Conservation (phyloP, 768 basidiomycete species). For the Leucocoprinus leucothites region DNA sequence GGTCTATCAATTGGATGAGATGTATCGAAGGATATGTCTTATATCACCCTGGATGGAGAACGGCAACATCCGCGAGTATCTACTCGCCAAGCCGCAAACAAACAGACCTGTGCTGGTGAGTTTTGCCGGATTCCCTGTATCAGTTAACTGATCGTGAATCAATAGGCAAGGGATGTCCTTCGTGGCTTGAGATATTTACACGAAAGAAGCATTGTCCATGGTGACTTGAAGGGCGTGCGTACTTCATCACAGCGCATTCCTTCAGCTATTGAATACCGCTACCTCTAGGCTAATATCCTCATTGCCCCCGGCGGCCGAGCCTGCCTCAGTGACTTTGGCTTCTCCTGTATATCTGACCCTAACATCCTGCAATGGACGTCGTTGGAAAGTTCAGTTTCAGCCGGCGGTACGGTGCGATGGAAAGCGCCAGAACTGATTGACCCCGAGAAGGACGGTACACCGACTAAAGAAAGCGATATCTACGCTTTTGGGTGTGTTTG, state of each 20-base stretch:
- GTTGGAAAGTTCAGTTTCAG: constrained; percentile 15
- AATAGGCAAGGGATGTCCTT: constrained; percentile 28
- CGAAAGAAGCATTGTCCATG: constrained; percentile 33
- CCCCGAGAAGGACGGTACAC: constrained; percentile 15
- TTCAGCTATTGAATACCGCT: background rate
- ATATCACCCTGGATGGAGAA: constrained; percentile 36
- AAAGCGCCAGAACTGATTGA: constrained; percentile 34
- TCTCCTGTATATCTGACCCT: constrained; percentile 26
- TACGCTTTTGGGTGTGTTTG: constrained; percentile 28
- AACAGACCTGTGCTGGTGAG: constrained; percentile 16
- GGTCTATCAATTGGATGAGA: constrained; percentile 22
- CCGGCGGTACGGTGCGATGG: constrained; percentile 31
- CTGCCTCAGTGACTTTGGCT: constrained; percentile 51
- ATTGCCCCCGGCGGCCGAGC: constrained; percentile 37
- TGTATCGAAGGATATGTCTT: constrained; percentile 24
- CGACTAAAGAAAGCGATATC: constrained; percentile 28
- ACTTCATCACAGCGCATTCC: background rate
- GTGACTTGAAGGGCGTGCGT: constrained; percentile 31
- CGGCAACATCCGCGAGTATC: constrained; percentile 27
- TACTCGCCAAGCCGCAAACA: constrained; percentile 14
- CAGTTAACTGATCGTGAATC: background rate
- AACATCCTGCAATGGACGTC: constrained; percentile 17
- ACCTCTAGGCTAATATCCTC: constrained; percentile 41
- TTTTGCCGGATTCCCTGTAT: background rate
- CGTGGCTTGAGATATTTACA: constrained; percentile 30